phyloP scores from a whole-genome alignment of 805 yeast species.

The Suhomyces kilbournensis region DNA sequence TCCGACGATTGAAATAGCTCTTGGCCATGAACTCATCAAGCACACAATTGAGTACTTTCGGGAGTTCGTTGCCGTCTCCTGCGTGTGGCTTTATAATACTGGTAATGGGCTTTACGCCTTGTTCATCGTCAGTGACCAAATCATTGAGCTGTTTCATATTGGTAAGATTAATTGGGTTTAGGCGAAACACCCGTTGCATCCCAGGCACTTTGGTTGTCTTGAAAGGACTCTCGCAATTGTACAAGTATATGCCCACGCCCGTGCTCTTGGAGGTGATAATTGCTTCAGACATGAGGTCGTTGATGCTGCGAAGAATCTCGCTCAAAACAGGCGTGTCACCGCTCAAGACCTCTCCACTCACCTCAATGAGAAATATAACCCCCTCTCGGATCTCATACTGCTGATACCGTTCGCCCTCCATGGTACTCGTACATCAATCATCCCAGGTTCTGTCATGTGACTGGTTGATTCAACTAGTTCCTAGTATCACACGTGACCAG shows the following conservation, averaged over 20 bases:
- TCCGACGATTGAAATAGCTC: conserved; percentile 50
- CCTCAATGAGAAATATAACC: conserved; percentile 58
- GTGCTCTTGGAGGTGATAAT: conserved; percentile 65
- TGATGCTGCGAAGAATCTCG: conserved; percentile 55
- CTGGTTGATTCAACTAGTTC: too few species aligned
- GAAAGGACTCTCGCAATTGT: conserved; percentile 41
- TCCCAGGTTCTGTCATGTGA: neutral
- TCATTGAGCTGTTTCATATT: conserved; percentile 58
- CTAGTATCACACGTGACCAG: neutral
- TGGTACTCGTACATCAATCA: neutral
- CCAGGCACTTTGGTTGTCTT: conserved; percentile 36
- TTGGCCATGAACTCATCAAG: conserved; percentile 52
- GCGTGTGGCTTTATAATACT: conserved; percentile 8
- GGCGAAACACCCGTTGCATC: conserved; percentile 47
- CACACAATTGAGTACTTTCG: conserved; percentile 46
- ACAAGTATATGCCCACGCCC: conserved; percentile 71
- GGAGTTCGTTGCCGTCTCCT: conserved; percentile 23
- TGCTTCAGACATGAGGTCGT: conserved; percentile 62
- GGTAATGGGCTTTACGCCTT: conserved; percentile 14
- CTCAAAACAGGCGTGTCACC: conserved; percentile 41
- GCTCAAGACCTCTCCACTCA: conserved; percentile 45
- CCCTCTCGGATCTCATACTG: conserved; percentile 59
- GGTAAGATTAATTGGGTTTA: conserved; percentile 52
- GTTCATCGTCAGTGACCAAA: conserved; percentile 49
- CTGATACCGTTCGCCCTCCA: conserved; percentile 3